Conservation (phyloP, 2,329 filamentous ascomycete species). For the Neonectria coccinea region DNA sequence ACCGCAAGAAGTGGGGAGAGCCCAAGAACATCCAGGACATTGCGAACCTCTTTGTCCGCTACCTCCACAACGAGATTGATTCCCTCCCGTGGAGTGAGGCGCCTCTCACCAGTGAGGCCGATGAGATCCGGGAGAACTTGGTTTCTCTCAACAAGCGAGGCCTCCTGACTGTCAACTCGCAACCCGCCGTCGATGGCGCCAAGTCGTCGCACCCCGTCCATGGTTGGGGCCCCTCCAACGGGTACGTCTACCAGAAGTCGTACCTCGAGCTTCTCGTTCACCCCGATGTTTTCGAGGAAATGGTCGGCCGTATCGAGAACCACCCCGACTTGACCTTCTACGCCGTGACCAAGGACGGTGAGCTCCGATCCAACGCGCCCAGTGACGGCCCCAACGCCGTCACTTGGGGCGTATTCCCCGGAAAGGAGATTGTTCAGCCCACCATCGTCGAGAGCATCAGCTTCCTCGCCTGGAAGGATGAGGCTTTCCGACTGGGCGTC, state of each 20-base stretch:
- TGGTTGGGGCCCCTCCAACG: conserved; percentile 94
- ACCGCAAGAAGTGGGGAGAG: conserved; percentile 93
- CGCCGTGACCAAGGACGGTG: conserved; percentile 85
- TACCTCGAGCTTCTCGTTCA: conserved; percentile 93
- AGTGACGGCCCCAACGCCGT: conserved; percentile 95
- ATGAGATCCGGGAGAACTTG: conserved; percentile 80
- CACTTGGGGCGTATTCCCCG: conserved; percentile 98
- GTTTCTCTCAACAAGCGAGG: conserved; percentile 87
- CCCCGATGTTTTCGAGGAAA: conserved; percentile 79
- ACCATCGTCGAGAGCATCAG: conserved; percentile 99
- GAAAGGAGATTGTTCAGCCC: conserved; percentile 99
- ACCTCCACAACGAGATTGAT: conserved; percentile 83
- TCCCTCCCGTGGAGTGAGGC: conserved; percentile 95
- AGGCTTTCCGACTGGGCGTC: conserved; percentile 90
- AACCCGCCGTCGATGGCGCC: conserved; percentile 91
- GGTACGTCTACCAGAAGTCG: conserved; percentile 98
- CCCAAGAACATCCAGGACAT: conserved; percentile 84
- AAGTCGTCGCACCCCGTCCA: conserved; percentile 88
- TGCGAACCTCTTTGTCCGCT: conserved; percentile 84
- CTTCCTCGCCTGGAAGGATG: conserved; percentile 98
- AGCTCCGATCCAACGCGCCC: conserved; percentile 85
- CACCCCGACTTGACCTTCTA: conserved; percentile 93
- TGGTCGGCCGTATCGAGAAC: conserved; percentile 81
- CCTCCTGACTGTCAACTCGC: conserved; percentile 95
- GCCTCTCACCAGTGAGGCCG: conserved; percentile 84